Conservation (phyloP, 2,329 filamentous ascomycete genomes). For the Beauveria bassiana region DNA sequence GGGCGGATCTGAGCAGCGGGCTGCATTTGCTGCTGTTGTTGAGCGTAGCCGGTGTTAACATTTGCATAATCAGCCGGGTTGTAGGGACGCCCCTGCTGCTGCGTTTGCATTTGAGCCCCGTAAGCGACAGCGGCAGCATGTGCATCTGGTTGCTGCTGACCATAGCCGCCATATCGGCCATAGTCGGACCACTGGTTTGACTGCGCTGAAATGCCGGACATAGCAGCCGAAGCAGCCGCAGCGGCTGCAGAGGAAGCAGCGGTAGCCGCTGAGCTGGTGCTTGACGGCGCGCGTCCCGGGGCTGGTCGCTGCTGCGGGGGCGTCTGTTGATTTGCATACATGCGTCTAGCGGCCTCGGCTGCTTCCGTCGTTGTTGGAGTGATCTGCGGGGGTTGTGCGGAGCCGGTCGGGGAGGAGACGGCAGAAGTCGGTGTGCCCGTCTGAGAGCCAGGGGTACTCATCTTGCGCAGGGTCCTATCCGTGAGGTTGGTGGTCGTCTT, state of each 20-base stretch:
- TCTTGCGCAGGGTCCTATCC: conserved; percentile 57
- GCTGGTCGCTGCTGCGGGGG: conserved; percentile 31
- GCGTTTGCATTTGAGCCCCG: conserved; percentile 12
- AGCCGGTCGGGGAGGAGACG: conserved; percentile 17
- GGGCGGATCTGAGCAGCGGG: conserved; percentile 29
- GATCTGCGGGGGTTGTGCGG: conserved; percentile 14
- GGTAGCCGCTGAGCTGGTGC: conserved; percentile 22
- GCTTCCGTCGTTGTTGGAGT: conserved; percentile 36
- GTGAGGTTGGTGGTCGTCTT: conserved; percentile 46
- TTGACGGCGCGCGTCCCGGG: conserved; percentile 46
- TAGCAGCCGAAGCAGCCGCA: conserved; percentile 52
- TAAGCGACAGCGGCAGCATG: conserved; percentile 28
- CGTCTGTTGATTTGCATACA: conserved; percentile 44
- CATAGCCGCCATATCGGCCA: conserved; percentile 26
- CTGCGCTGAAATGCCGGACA: conserved; percentile 40
- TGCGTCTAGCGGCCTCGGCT: conserved; percentile 55
- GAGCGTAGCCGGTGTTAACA: conserved; percentile 41
- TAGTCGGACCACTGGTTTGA: conserved; percentile 29
- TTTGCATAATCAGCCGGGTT: conserved; percentile 61
- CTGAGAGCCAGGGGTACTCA: conserved; percentile 38
- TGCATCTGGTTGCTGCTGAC: conserved; percentile 28
- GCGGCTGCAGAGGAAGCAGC: conserved; percentile 24
- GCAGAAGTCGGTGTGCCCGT: conserved; percentile 24
- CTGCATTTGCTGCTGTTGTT: conserved; percentile 28
- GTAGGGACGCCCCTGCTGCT: conserved; percentile 40